Base-by-base conservation (phyloP, 129 eudicot species). In the Calendula officinalis region DNA sequence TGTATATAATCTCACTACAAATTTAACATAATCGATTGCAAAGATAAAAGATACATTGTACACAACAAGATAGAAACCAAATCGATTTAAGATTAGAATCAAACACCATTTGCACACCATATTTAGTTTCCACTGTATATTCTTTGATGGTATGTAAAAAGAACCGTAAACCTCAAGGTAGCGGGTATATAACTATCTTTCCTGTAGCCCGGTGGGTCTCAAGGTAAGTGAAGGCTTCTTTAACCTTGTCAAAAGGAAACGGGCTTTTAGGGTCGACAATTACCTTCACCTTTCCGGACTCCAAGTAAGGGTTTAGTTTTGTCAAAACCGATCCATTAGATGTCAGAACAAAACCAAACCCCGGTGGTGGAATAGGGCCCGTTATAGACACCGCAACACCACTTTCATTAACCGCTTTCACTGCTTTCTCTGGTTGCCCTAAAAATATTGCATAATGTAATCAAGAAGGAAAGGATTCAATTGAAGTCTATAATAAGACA, bases 281-380 rank as follows among this genome's bases (percentile, higher is more conserved):
- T 6, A 95, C 81, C 76, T 91, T 91, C 67, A 91, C 77, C 60
- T 87, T 84, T 37, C 98, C 98, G 7, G 86, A 87, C 71, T 87
- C 98, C 9, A 91, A 12, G 50, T 68, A 82, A 0, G 98, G 96
- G 65, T 64, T 80, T 62, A 91, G 90, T 53, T 87, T 87, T 43
- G 83, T 84, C 68, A 91, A 56, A 2, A 72, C 57, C 11, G 85
- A 89, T 67, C 98, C 98, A 8, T 73, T 71, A 6, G 98, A 80
- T 2, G 90, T 84, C 53, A 91, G 86, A 32, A 87, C 75, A 30
- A 91, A 91, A 39, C 79, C 68, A 72, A 91, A 87, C 58, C 96
- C 95, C 8, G 98, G 95, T 0, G 90, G 79, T 46, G 80, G 60
- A 22, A 82, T 88, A 2, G 96, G 83, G 37, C 94, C 94, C 0